Conservation (phyloP, 129 eudicot species). For the Logfia minima region DNA sequence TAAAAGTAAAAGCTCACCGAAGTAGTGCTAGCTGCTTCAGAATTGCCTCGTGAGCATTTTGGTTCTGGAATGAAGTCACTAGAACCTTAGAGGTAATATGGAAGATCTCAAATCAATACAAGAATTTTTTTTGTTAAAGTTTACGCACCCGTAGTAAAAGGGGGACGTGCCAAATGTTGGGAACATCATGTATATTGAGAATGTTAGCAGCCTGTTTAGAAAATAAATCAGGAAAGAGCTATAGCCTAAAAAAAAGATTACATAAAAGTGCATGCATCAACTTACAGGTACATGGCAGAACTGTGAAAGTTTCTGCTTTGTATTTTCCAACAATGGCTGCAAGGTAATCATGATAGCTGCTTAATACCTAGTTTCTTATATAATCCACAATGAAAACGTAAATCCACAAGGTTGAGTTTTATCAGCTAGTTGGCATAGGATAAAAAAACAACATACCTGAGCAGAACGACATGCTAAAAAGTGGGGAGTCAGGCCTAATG, state of each 20-base stretch:
- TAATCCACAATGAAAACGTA: background rate
- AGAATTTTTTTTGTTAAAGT: background rate
- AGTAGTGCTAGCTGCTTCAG: conserved; percentile 72
- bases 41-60: conserved; percentile 84
- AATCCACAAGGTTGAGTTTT: background rate
- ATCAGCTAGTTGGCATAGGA: background rate
- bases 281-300: conserved; percentile 98
- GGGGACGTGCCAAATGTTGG: conserved; percentile 97
- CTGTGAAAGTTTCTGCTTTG: conserved; percentile 90
- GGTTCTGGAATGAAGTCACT: conserved; percentile 54
- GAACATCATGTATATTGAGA: conserved; percentile 94
- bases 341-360: conserved; percentile 20
- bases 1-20: conserved; percentile 44
- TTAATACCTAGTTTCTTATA: conserved; percentile 3
- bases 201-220: conserved; percentile 68
- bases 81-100: conserved; percentile 1
- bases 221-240: conserved; percentile 5
- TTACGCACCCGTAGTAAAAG: conserved; percentile 81
- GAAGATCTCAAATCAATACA: conserved; percentile 16
- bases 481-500: conserved; percentile 97
- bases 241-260: conserved; percentile 3
- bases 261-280: conserved; percentile 19
- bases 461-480: conserved; percentile 97
- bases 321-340: conserved; percentile 91
- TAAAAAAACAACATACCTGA: conserved; percentile 46